Evolutionary conservation across 2,329 filamentous ascomycete species (phyloP).

Genomic region (Fonsecaea multimorphosa): DNA sequence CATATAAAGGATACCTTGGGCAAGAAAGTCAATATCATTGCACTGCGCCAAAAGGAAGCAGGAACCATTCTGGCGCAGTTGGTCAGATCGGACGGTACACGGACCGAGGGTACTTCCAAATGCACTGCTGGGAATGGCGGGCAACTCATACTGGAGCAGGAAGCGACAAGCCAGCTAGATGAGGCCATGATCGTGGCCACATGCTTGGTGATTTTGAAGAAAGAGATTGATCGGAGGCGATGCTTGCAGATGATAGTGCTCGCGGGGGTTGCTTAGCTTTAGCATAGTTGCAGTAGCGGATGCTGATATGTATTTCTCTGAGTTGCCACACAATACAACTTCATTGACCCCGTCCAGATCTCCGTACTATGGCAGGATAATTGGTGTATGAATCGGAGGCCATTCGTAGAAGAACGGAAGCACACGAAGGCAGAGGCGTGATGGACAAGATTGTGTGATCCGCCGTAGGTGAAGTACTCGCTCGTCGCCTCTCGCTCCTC

Average conservation of each 20-base stretch:
- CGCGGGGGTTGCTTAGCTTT: slow-evolving; percentile 36
- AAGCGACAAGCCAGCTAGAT: slow-evolving; percentile 47
- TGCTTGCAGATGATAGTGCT: slow-evolving; percentile 59
- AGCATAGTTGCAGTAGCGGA: neutral
- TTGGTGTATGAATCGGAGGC: neutral
- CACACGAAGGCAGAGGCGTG: neutral
- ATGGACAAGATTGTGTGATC: neutral
- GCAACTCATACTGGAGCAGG: slow-evolving; percentile 59
- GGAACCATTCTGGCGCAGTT: slow-evolving; percentile 48
- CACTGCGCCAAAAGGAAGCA: slow-evolving; percentile 34
- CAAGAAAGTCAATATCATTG: slow-evolving; percentile 42
- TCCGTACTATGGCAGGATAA: neutral
- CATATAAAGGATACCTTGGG: slow-evolving; percentile 48
- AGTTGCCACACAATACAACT: neutral
- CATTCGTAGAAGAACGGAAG: neutral
- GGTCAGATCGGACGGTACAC: slow-evolving; percentile 49
- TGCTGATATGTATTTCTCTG: neutral
- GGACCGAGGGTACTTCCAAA: slow-evolving; percentile 47
- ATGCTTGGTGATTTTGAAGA: slow-evolving; percentile 68
- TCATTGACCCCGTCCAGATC: neutral
- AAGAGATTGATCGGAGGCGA: slow-evolving; percentile 66
- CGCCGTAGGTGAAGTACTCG: neutral
- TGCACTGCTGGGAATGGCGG: slow-evolving; percentile 52
- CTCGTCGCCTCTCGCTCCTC: too few relatives aligned
- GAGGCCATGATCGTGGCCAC: slow-evolving; percentile 62